These are phyloP conservation scores for Ustilago nuda DNA, from an alignment of 1,284 basidiomycete species.

Conservation along the genomic window DNA sequence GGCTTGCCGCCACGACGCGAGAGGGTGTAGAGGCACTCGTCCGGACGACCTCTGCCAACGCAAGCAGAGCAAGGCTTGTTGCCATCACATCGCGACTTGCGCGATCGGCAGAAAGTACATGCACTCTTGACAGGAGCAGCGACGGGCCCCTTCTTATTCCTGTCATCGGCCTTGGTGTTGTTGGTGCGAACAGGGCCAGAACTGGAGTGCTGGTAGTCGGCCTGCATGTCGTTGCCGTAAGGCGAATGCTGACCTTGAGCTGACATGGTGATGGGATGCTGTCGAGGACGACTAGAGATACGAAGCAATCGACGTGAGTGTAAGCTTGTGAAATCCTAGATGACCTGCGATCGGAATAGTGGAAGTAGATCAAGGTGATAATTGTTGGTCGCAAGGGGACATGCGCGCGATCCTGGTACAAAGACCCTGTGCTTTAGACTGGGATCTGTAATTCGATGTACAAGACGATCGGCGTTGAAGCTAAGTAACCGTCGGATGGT, in stretches of 20 bases:
- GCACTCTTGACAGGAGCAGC: slow-evolving; percentile 59
- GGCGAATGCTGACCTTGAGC: slow-evolving; percentile 22
- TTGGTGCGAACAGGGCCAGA: slow-evolving; percentile 39
- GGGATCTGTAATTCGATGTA: not conserved
- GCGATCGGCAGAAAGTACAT: slow-evolving; percentile 57
- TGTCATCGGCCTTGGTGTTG: slow-evolving; percentile 36
- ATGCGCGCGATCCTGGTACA: not conserved
- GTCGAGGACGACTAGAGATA: not conserved
- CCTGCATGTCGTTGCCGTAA: slow-evolving; percentile 17
- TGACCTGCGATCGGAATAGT: too few species aligned
- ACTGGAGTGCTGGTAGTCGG: slow-evolving; percentile 17
- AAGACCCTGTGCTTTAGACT: not conserved
- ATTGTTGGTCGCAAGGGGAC: not conserved
- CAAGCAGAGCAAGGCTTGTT: slow-evolving; percentile 63
- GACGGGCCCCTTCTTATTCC: slow-evolving; percentile 48
- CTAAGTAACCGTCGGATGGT: not conserved
- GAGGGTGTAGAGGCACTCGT: slow-evolving; percentile 63
- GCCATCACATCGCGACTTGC: slow-evolving; percentile 65
- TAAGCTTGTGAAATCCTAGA: too few species aligned
- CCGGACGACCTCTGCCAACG: slow-evolving; percentile 47
- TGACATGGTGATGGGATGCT: slow-evolving; percentile 18
- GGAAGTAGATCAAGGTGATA: too few species aligned
- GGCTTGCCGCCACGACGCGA: slow-evolving; percentile 64
- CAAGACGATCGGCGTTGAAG: not conserved
- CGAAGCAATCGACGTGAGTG: not conserved